Evolutionary conservation across 495 filamentous ascomycete genomes (phyloP).

Genomic region (Trichoderma erinaceum): DNA sequence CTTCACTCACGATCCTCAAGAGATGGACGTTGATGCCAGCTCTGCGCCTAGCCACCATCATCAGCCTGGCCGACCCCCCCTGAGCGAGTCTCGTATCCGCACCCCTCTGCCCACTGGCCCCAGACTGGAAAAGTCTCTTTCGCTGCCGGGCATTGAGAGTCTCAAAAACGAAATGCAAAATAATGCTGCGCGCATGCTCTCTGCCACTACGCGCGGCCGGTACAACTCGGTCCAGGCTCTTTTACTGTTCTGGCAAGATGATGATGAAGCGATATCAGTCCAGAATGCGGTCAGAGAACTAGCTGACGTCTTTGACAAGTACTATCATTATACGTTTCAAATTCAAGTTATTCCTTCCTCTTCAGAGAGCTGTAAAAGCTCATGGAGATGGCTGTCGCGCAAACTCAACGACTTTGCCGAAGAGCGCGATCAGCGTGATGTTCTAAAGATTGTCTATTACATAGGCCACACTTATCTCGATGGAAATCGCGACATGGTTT

Average conservation of each 20-base stretch:
- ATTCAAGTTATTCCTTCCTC: slow-evolving; percentile 37
- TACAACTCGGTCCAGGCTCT: slow-evolving; percentile 39
- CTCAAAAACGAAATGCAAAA: slow-evolving; percentile 37
- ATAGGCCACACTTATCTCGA: slow-evolving; percentile 42
- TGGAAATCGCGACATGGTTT: slow-evolving; percentile 40
- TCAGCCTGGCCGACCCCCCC: slow-evolving; percentile 27
- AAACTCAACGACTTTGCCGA: slow-evolving; percentile 39
- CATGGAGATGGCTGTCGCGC: slow-evolving; percentile 38
- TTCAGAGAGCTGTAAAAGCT: slow-evolving; percentile 34
- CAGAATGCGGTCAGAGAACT: slow-evolving; percentile 33
- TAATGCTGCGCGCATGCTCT: slow-evolving; percentile 34
- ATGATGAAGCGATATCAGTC: slow-evolving; percentile 30
- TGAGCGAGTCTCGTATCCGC: slow-evolving; percentile 39
- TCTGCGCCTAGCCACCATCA: slow-evolving; percentile 13
- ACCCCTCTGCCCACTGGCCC: slow-evolving; percentile 44
- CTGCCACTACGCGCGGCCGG: slow-evolving; percentile 36
- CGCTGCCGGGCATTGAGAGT: slow-evolving; percentile 34
- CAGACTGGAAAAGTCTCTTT: slow-evolving; percentile 35
- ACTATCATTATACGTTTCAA: slow-evolving; percentile 38
- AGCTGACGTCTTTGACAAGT: slow-evolving; percentile 33
- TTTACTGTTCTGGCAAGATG: slow-evolving; percentile 43
- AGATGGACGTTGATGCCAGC: slow-evolving; percentile 34
- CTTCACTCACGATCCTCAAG: slow-evolving; percentile 37
- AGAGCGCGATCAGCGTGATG: slow-evolving; percentile 38
- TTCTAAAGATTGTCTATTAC: slow-evolving; percentile 44